Percentiles rank a stretch among this genome's conserved stretches.
These are phyloP conservation scores for Xanthoconium separans DNA, from an alignment of 1,284 basidiomycete species.

Conservation along the genomic window DNA sequence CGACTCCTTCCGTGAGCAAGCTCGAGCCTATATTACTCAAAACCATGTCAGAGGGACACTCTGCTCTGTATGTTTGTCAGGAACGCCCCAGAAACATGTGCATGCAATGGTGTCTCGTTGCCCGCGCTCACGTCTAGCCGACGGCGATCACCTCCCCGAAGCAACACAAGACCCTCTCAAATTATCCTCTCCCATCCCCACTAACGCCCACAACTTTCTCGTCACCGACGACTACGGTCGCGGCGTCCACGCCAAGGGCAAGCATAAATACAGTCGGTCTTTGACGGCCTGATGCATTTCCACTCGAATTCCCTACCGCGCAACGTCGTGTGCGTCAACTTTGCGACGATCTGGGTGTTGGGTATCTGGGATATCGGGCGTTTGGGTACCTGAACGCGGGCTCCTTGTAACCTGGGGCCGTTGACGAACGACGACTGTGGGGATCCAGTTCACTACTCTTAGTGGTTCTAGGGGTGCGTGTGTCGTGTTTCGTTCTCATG, in stretches of 20 bases:
- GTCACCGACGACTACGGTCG: conserved; percentile 49
- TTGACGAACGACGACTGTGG: conserved; percentile 36
- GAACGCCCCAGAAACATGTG: no score
- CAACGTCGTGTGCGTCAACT: conserved; percentile 46
- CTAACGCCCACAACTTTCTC: conserved; percentile 47
- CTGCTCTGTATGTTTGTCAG: no score
- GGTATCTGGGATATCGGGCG: conserved; percentile 41
- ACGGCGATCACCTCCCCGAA: conserved; percentile 33
- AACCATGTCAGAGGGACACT: no score
- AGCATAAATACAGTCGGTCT: conserved; percentile 43
- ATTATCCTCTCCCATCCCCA: conserved; percentile 42
- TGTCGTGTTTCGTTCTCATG: background rate
- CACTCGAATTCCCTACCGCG: conserved; percentile 23
- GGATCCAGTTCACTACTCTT: conserved; percentile 50
- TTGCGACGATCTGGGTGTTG: conserved; percentile 46
- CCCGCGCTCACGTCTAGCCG: conserved; percentile 13
- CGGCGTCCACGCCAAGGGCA: conserved; percentile 40
- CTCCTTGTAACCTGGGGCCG: conserved; percentile 33
- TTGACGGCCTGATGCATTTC: conserved; percentile 35
- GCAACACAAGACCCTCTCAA: conserved; percentile 37
- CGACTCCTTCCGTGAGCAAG: conserved; percentile 26
- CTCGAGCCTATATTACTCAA: background rate
- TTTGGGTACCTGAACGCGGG: conserved; percentile 47
- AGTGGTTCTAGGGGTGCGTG: conserved; percentile 49
- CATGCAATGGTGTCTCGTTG: no score